phyloP scores from a whole-genome alignment of 176 grass and related monocot species.

The Raddia guianensis region DNA sequence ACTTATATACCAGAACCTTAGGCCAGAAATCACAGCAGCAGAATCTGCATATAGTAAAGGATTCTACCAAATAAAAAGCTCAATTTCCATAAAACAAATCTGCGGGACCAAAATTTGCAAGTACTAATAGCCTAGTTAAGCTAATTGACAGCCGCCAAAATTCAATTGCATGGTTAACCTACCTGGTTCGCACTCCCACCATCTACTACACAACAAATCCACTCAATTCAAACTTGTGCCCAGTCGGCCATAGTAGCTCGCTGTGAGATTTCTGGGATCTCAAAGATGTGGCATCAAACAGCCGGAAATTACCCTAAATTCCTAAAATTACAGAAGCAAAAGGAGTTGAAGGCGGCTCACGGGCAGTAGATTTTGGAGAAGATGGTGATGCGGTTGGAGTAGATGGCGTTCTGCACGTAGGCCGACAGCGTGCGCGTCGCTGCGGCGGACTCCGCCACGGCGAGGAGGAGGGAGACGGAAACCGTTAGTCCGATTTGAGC shows the following conservation, averaged over 20 bases:
- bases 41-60: no score
- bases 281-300: neutral
- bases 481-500: slow-evolving; percentile 24
- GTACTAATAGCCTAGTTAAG: neutral
- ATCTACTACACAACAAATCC: slow-evolving; percentile 8
- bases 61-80: slow-evolving; percentile 6
- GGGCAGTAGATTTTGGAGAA: slow-evolving; percentile 96
- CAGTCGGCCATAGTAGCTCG: neutral
- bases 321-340: neutral
- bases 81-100: neutral
- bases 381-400: slow-evolving; percentile 92
- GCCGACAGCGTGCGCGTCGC: slow-evolving; percentile 62
- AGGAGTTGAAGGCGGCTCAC: slow-evolving; percentile 34
- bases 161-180: neutral
- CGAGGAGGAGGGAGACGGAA: slow-evolving; percentile 39
- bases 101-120: neutral
- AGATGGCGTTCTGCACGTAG: slow-evolving; percentile 88
- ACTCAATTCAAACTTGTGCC: neutral
- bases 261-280: neutral
- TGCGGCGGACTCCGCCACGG: slow-evolving; percentile 34
- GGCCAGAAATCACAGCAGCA: slow-evolving; percentile 7
- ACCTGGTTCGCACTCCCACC: neutral
- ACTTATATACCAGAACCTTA: slow-evolving; percentile 10
- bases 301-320: slow-evolving; percentile 1
- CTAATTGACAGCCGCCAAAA: neutral